Evolutionary conservation across 2,329 filamentous ascomycete species (phyloP).

Genomic region (Fusarium siculi): DNA sequence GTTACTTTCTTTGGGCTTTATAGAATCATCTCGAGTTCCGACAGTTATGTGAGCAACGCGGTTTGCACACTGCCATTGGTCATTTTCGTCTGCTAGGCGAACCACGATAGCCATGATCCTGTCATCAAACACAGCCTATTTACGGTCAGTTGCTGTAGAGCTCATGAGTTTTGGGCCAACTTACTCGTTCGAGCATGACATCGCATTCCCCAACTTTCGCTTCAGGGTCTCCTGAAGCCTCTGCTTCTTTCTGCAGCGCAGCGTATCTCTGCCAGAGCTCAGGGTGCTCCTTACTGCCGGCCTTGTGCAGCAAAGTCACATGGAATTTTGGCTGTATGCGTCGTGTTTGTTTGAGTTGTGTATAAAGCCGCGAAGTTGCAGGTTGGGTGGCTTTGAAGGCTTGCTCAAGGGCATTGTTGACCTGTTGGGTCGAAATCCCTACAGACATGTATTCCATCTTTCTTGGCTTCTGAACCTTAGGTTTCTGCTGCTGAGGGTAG

Average conservation of each 20-base stretch:
- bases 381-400: slow-evolving; percentile 69
- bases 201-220: slow-evolving; percentile 69
- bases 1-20: slow-evolving; percentile 97
- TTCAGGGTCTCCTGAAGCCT: slow-evolving; percentile 46
- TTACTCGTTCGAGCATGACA: slow-evolving; percentile 70
- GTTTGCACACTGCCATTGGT: slow-evolving; percentile 78
- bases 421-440: slow-evolving; percentile 54
- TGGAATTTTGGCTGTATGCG: slow-evolving; percentile 90
- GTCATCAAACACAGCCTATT: slow-evolving; percentile 80
- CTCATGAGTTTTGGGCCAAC: slow-evolving; percentile 23
- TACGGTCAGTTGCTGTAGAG: slow-evolving; percentile 35
- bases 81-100: slow-evolving; percentile 69
- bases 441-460: slow-evolving; percentile 70
- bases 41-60: slow-evolving; percentile 87
- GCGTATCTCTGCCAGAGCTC: slow-evolving; percentile 81
- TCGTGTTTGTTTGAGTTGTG: slow-evolving; percentile 75
- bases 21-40: slow-evolving; percentile 76
- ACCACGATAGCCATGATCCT: slow-evolving; percentile 93
- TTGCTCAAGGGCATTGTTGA: slow-evolving; percentile 70
- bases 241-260: slow-evolving; percentile 63
- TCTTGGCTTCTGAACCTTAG: slow-evolving; percentile 40
- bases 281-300: slow-evolving; percentile 67
- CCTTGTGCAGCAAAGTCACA: slow-evolving; percentile 90
- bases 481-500: slow-evolving; percentile 46
- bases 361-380: slow-evolving; percentile 70